A percentile compares a stretch with the other conserved stretches of the same genome.
These are phyloP conservation scores for Beauveria brongniartii DNA, from an alignment of 2,329 filamentous ascomycete species.

Conservation along the genomic window DNA sequence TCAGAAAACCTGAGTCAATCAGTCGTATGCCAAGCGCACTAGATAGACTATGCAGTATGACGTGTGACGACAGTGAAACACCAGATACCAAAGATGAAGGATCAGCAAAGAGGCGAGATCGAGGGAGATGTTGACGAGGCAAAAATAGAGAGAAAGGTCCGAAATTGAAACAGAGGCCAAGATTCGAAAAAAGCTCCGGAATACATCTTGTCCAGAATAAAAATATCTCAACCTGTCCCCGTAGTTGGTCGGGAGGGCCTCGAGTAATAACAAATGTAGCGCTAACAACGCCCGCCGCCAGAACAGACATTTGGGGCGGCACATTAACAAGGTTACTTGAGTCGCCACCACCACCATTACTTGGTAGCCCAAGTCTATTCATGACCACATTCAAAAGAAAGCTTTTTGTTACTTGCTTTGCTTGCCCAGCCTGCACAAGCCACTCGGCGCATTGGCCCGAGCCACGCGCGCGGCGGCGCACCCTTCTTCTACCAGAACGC, in stretches of 20 bases:
- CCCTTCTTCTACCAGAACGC: too few relatives aligned
- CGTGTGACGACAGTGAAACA: constrained; percentile 8
- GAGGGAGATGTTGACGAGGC: background rate
- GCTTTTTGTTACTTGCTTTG: background rate
- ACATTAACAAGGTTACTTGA: background rate
- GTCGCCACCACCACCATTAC: background rate
- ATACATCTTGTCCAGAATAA: background rate
- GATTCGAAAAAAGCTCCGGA: background rate
- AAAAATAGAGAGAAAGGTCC: background rate
- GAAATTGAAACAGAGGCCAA: background rate
- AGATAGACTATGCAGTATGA: constrained; percentile 6
- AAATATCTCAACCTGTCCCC: background rate
- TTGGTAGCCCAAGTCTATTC: too few relatives aligned
- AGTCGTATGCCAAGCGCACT: constrained; percentile 1
- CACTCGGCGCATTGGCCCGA: constrained; percentile 4
- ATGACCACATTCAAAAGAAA: background rate
- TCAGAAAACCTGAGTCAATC: constrained; percentile 2
- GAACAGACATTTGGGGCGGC: background rate
- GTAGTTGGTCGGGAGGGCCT: background rate
- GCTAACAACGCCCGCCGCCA: background rate
- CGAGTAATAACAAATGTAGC: constrained; percentile 1
- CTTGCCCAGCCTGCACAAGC: constrained; percentile 4
- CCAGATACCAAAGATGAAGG: constrained; percentile 5
- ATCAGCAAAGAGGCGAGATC: background rate
- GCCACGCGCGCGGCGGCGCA: background rate